Evolutionary conservation across 805 yeast species (phyloP).

Genomic region (Sugiyamaella qingdaonensis): DNA sequence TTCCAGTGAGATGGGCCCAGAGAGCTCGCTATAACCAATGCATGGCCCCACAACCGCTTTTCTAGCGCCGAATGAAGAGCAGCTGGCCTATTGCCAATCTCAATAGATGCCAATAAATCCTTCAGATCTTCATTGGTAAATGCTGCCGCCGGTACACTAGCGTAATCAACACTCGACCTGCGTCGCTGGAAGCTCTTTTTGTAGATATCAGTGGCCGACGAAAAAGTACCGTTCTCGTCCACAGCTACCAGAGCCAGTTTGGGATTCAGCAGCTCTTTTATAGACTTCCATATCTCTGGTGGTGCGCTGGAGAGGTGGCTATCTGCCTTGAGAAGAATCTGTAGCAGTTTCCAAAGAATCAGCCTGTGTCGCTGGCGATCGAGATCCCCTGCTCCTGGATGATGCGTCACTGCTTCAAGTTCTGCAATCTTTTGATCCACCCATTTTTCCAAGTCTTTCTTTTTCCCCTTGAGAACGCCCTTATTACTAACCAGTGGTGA

Average conservation of each 20-base stretch:
- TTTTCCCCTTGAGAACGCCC: slow-evolving; percentile 46
- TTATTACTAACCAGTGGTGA: slow-evolving; percentile 57
- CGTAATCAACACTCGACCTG: slow-evolving; percentile 12
- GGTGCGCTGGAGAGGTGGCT: slow-evolving; percentile 30
- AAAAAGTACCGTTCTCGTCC: slow-evolving; percentile 19
- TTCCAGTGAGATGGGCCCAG: slow-evolving; percentile 60
- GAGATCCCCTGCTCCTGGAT: slow-evolving; percentile 23
- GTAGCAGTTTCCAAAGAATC: slow-evolving; percentile 34
- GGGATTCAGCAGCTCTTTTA: slow-evolving; percentile 26
- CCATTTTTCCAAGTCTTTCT: slow-evolving; percentile 70
- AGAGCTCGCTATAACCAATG: slow-evolving; percentile 64
- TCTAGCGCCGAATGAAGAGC: slow-evolving; percentile 63
- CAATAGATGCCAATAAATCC: slow-evolving; percentile 18
- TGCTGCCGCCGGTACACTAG: slow-evolving; percentile 1
- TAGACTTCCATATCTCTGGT: slow-evolving; percentile 19
- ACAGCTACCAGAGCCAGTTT: slow-evolving; percentile 15
- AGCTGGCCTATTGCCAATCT: slow-evolving; percentile 55
- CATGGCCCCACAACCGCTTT: slow-evolving; percentile 70
- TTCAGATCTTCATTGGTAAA: slow-evolving; percentile 21
- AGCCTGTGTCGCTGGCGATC: slow-evolving; percentile 28
- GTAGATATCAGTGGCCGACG: slow-evolving; percentile 27
- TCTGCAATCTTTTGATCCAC: slow-evolving; percentile 37
- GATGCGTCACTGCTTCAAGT: slow-evolving; percentile 21
- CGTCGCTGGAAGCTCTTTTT: slow-evolving; percentile 10
- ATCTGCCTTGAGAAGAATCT: slow-evolving; percentile 32